Evolutionary conservation across 2,329 filamentous ascomycete genomes (phyloP).

Genomic region (Alternaria gansuensis): DNA sequence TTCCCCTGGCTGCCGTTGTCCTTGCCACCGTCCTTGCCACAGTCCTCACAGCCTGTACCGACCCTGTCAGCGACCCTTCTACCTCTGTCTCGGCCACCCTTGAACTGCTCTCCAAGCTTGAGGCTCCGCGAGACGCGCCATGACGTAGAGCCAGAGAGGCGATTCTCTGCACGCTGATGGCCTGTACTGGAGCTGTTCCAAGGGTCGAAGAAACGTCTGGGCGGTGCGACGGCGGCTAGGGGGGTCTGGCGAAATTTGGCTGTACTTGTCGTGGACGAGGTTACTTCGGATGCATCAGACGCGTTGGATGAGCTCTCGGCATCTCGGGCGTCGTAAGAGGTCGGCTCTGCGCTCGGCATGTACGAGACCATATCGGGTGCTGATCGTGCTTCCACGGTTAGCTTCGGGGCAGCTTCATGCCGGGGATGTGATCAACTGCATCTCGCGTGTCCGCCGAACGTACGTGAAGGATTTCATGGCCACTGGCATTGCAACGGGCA

Average conservation of each 20-base stretch:
- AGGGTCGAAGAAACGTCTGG: constrained; percentile 64
- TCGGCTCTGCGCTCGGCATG: constrained; percentile 18
- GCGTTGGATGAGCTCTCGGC: constrained; percentile 27
- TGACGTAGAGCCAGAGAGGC: constrained; percentile 67
- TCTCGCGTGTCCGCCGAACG: constrained; percentile 15
- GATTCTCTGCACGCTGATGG: constrained; percentile 78
- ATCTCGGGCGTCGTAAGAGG: constrained; percentile 25
- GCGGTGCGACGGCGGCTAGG: constrained; percentile 17
- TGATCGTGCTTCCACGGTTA: constrained; percentile 24
- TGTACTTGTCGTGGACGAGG: constrained; percentile 16
- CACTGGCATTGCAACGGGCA: constrained; percentile 20
- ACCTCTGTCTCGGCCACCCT: constrained; percentile 64
- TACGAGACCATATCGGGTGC: constrained; percentile 18
- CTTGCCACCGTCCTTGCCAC: constrained; percentile 59
- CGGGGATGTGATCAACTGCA: constrained; percentile 23
- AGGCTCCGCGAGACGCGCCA: constrained; percentile 76
- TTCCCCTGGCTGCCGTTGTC: constrained; percentile 63
- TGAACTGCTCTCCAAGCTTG: constrained; percentile 77
- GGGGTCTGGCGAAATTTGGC: constrained; percentile 1
- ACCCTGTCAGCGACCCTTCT: constrained; percentile 70
- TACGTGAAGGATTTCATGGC: constrained; percentile 17
- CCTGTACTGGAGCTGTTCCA: constrained; percentile 80
- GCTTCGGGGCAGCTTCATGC: constrained; percentile 22
- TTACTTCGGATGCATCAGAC: constrained; percentile 25
- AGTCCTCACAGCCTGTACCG: constrained; percentile 69